Evolutionary conservation across 73 alveolate species (phyloP), one percentile per base, ranked within the genome.

Genomic region (Urostyla sp.): DNA sequence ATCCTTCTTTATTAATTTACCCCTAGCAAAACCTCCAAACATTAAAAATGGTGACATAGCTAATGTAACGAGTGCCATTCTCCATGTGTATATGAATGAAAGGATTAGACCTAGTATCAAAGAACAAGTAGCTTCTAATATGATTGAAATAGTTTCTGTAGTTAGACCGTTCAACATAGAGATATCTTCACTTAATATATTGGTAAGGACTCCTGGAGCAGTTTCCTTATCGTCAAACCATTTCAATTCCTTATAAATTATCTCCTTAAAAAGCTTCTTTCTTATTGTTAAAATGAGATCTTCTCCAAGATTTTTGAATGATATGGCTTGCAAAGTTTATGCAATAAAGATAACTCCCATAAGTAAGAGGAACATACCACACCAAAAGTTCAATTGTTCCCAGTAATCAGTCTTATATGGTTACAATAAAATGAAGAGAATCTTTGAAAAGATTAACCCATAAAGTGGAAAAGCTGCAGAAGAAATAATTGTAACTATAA

Each of bases 211-310:
- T 3, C 92, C 92, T 8, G 87, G 75, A 4, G 87, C 58, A 53
- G 72, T 53, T 0, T 73, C 87, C 28, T 72, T 57, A 34, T 56
- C 44, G 53, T 83, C 92, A 72, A 83, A 83, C 92, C 92, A 83
- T 28, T 56, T 52, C 11, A 83, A 10, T 11, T 56, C 75, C 50
- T 83, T 83, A 7, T 59, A 27, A 36, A 83, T 36, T 23, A 83
- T 83, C 5, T 32, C n/a, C 8, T 40, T 21, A 57, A 44, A 83
- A 0, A 83, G 54, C 30, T 45, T 30, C 2, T 13, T 36, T 45
- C 92, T 83, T 3, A 83, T 18, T 26, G 80, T 44, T 8, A 11
- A 73, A 1, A 74, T 38, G 26, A 83, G 55, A 15, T 55, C 58
- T 35, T 83, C 76, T 20, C 82, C 80, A 3, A 73, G 37, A 37